These are phyloP conservation scores for Coemansia reversa DNA, from an alignment of 192 early-diverging fungal species.

Conservation along the genomic window DNA sequence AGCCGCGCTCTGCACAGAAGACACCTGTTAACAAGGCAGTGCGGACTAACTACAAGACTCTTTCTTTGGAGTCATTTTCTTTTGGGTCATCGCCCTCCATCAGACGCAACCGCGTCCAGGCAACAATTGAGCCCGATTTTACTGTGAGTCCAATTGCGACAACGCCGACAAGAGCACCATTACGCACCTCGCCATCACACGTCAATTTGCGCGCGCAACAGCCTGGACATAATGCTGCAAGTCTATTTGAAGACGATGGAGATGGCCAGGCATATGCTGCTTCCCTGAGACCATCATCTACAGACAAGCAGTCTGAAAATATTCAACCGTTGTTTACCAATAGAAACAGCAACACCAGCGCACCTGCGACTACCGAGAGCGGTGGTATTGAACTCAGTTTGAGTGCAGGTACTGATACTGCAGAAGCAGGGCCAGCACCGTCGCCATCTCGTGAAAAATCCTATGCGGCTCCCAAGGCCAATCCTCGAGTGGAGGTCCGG, in stretches of 20 bases:
- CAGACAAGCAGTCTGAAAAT: conserved; percentile 11
- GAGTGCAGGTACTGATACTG: background rate
- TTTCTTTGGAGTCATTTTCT: conserved; percentile 68
- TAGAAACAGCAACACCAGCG: background rate
- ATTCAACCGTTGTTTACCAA: conserved; percentile 7
- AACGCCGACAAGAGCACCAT: conserved; percentile 9
- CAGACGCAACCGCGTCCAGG: conserved; percentile 29
- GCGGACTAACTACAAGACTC: conserved; percentile 78
- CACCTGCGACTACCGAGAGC: background rate
- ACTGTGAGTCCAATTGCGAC: conserved; percentile 22
- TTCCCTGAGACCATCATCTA: background rate
- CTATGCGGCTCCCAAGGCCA: conserved; percentile 20
- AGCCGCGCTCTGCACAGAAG: conserved; percentile 25
- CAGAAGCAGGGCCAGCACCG: conserved; percentile 4
- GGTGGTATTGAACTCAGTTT: background rate
- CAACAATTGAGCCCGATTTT: conserved; percentile 36
- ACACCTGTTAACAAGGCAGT: conserved; percentile 76
- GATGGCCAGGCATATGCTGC: background rate
- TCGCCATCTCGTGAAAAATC: conserved; percentile 15
- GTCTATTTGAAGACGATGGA: background rate
- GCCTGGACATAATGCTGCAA: background rate
- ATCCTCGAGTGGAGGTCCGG: conserved; percentile 69
- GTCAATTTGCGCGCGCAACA: background rate
- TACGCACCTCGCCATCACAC: conserved; percentile 20
- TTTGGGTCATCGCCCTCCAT: conserved; percentile 41